Conservation (phyloP, 441 rosid genomes). For the Pelargonium fulgidum region DNA sequence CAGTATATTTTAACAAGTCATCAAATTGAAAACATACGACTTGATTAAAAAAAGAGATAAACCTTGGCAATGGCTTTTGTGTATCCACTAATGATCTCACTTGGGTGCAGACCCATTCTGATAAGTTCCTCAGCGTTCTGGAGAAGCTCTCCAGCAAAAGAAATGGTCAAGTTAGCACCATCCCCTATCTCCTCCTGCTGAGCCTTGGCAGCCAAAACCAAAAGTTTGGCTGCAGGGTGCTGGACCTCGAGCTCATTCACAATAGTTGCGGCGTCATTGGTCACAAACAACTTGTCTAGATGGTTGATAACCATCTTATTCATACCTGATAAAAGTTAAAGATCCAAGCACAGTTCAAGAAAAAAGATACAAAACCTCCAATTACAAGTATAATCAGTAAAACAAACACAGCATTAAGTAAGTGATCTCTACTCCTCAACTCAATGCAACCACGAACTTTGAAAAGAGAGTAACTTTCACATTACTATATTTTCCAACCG, state of each 20-base stretch:
- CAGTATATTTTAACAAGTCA: not conserved
- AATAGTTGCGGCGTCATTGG: constrained; percentile 91
- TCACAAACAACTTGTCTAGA: constrained; percentile 82
- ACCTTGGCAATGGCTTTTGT: constrained; percentile 71
- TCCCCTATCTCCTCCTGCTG: constrained; percentile 99
- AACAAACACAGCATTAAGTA: not conserved
- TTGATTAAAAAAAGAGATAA: not conserved
- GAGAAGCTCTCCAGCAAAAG: constrained; percentile 93
- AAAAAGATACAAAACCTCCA: not conserved
- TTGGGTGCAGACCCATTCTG: constrained; percentile 88
- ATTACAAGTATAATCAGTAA: not conserved
- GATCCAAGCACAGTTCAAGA: not conserved
- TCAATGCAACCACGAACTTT: not conserved
- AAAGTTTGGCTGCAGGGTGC: constrained; percentile 90
- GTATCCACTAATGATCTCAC: constrained; percentile 95
- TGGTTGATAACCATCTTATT: constrained; percentile 99
- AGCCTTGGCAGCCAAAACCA: constrained; percentile 87
- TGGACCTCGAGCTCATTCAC: constrained; percentile 96
- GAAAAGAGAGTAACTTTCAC: not conserved
- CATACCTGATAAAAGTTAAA: constrained; percentile 52
- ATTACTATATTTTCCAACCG: too few relatives aligned
- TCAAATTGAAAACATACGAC: not conserved
- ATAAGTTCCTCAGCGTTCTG: constrained; percentile 94
- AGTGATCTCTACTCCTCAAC: not conserved
- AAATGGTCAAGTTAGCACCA: constrained; percentile 84